Evolutionary conservation across 257 asterid genomes (phyloP).

Genomic region (Handroanthus guayacan): DNA sequence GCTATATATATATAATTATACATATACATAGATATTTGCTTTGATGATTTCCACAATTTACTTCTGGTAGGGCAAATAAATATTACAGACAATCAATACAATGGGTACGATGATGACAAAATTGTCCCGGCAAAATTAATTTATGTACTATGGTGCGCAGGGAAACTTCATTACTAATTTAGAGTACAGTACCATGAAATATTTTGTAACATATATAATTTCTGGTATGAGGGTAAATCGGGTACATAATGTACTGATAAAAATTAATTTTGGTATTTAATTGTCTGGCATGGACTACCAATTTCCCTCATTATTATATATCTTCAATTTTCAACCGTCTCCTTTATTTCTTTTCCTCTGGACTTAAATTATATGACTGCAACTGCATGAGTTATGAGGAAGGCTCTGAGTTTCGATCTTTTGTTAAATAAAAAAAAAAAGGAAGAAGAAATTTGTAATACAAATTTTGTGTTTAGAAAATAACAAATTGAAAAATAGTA

Average conservation of each 20-base stretch:
- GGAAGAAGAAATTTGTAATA: too few species aligned
- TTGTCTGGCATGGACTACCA: background rate
- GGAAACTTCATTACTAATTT: background rate
- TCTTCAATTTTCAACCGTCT: background rate
- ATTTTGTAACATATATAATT: background rate
- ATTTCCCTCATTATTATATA: background rate
- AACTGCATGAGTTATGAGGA: too few species aligned
- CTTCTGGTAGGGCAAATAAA: background rate
- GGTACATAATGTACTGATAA: background rate
- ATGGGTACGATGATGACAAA: background rate
- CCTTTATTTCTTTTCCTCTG: background rate
- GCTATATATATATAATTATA: too few species aligned
- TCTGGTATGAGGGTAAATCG: background rate
- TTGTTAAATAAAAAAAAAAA: too few species aligned
- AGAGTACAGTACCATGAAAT: background rate
- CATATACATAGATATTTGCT: background rate
- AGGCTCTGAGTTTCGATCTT: too few species aligned
- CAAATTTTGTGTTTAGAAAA: too few species aligned
- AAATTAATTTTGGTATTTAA: background rate
- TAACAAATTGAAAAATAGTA: too few species aligned
- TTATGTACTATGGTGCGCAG: background rate
- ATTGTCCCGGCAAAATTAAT: background rate
- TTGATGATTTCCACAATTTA: conserved; percentile 12
- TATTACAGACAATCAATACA: conserved; percentile 7
- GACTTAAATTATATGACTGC: too few species aligned